Evolutionary conservation across 73 alveolate genomes (phyloP), one percentile per base, ranked within the genome.

Genomic region (Stentor roeselii): DNA sequence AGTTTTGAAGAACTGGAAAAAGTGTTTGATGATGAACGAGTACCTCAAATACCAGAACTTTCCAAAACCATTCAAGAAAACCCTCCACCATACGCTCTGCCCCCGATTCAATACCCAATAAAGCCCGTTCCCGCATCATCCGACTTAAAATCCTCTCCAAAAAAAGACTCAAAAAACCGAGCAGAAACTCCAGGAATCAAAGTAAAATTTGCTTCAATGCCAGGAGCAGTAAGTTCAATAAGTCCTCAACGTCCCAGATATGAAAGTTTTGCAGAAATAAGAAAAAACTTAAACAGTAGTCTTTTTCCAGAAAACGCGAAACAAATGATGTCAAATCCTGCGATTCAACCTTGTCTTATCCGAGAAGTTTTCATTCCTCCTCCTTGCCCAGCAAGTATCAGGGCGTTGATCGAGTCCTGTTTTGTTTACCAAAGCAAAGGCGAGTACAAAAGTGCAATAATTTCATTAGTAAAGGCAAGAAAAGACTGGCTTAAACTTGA

Each of bases 341-440:
- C 95, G 4, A 92, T 95, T 39, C 92, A 90, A 15, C 98, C 97
- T 40, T 92, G 97, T 82, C 78, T 92, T 30, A 92, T 92, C 3
- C 88, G 91, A 60, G 99, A 95, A 84, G 93, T 95, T 1, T 75
- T 92, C 82, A 92, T 86, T 67, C 97, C 99, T 58, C 99, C 99
- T 30, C 96, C 92, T 37, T 92, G 96, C 34, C 98, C 99, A 32
- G 91, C 82, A 14, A 91, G 87, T 59, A 83, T 90, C 36, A 87
- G 92, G 34, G 88, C 95, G 3, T 83, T 93, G 30, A 92, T 95
- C 38, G 99, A 95, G 86, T 90, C 97, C 0, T 94, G 98, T 0
- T 67, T 92, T 2, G 94, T 84, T 30, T 91, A 95, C 75, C 93
- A 93, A 78, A 93, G 87, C 83, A 61, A 36, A 37, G 39, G 75